These are phyloP conservation scores for Diutina neorugosa DNA, from an alignment of 1,139 yeast genomes.

Conservation along the genomic window DNA sequence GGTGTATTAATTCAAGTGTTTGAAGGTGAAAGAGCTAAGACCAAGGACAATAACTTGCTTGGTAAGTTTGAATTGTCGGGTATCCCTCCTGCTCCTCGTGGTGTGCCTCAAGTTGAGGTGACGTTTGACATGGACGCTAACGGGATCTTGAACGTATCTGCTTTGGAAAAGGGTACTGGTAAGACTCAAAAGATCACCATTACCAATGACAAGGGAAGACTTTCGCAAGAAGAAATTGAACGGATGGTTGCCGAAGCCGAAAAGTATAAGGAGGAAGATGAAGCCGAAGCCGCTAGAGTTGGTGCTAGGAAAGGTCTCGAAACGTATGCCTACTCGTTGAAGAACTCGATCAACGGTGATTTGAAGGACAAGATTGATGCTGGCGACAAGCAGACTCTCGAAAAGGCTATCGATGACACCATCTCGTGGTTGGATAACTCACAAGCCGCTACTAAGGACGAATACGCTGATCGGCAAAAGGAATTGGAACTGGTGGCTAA, in stretches of 20 bases:
- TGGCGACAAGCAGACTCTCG: slow-evolving; percentile 11
- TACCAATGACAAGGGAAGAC: slow-evolving; percentile 95
- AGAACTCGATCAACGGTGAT: slow-evolving; percentile 15
- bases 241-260: slow-evolving; percentile 94
- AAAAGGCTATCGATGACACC: slow-evolving; percentile 5
- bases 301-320: neutral
- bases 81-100: slow-evolving; percentile 98
- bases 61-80: slow-evolving; percentile 95
- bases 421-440: slow-evolving; percentile 2
- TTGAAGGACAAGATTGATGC: slow-evolving; percentile 46
- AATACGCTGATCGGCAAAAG: slow-evolving; percentile 1
- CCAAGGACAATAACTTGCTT: slow-evolving; percentile 87
- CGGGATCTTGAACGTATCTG: slow-evolving; percentile 90
- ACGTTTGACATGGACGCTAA: slow-evolving; percentile 91
- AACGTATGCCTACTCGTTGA: slow-evolving; percentile 5
- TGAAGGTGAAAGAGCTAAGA: slow-evolving; percentile 96
- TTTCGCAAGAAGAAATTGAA: slow-evolving; percentile 83
- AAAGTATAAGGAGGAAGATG: slow-evolving; percentile 77
- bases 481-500: slow-evolving; percentile 5
- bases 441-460: slow-evolving; percentile 1
- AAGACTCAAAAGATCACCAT: slow-evolving; percentile 78
- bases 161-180: slow-evolving; percentile 93
- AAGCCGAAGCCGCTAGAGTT: slow-evolving; percentile 3
- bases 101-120: slow-evolving; percentile 94
- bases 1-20: slow-evolving; percentile 91